A percentile compares a stretch with the other conserved stretches of the same genome.
Evolutionary conservation across 805 yeast species (phyloP).

Genomic region (Candida tallmaniae): DNA sequence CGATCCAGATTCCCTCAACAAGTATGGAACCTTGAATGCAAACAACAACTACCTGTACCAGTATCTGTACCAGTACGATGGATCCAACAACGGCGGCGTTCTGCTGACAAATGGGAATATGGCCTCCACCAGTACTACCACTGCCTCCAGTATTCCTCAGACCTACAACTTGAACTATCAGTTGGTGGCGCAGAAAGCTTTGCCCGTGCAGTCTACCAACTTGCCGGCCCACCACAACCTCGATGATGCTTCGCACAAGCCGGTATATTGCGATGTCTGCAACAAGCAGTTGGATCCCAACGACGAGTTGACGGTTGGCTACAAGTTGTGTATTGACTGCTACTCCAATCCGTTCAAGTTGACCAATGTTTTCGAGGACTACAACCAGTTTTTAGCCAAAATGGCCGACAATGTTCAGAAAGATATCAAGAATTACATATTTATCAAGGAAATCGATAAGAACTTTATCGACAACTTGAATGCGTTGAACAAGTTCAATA

Average conservation of each 20-base stretch:
- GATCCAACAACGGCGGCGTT: not conserved
- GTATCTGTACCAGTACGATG: conserved; percentile 3
- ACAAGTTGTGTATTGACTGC: conserved; percentile 25
- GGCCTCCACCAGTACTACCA: conserved; percentile 6
- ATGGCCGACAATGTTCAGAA: conserved; percentile 13
- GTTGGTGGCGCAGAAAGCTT: conserved; percentile 14
- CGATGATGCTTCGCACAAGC: too few species aligned
- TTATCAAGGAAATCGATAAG: conserved; percentile 19
- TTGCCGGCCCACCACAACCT: conserved; percentile 7
- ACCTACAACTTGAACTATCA: conserved; percentile 11
- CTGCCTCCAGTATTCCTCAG: conserved; percentile 10
- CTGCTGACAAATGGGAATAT: not conserved
- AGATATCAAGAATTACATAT: conserved; percentile 15
- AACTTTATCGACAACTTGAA: conserved; percentile 18
- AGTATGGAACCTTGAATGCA: conserved; percentile 8
- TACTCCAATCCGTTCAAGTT: conserved; percentile 25
- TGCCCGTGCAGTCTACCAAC: conserved; percentile 13
- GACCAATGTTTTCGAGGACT: conserved; percentile 24
- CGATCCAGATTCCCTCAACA: conserved; percentile 15
- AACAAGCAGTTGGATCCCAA: conserved; percentile 17
- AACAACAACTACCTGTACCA: conserved; percentile 10
- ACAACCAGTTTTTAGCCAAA: conserved; percentile 22
- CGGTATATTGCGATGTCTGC: conserved; percentile 25
- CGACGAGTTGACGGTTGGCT: conserved; percentile 21
- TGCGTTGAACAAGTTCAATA: conserved; percentile 17